Evolutionary conservation across 306 rosid genomes (phyloP), one percentile per base, ranked within the genome.

Genomic region (Lathyrus oleraceus): DNA sequence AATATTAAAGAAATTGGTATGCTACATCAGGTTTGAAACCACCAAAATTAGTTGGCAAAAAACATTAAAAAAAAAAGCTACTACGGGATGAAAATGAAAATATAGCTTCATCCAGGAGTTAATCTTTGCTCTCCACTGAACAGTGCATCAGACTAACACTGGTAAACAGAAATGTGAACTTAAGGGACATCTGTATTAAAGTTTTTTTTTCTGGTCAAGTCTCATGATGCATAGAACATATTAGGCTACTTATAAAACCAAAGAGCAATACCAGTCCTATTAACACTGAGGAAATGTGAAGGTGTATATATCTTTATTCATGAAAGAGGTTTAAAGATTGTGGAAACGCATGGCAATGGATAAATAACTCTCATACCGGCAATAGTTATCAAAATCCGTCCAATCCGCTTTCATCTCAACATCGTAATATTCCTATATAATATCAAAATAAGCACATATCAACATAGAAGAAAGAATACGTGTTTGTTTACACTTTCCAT

Each of bases 341-440:
- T 8, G 36, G 58, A 77, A 49, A 49, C 1, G 2, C 13, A 16
- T 17, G 10, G 20, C 67, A 67, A 68, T 45, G 42, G 65, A 45
- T 62, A 57, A 62, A 70, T 23, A 72, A 62, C 27, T 53, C 27
- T 44, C 65, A 40, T 83, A 93, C 98, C 86, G 62, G 88, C 90
- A 93, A 84, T 90, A 88, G 70, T 85, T 81, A 72, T 85, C 82
- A 66, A 75, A 90, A 70, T 81, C 96, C 59, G 69, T 54, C 96
- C 96, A 90, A 73, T 84, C 85, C 23, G 87, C 89, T 76, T 73
- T 77, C 79, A 28, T 80, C 81, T 93, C 98, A 43, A 87, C 72
- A 79, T 80, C 81, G 53, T 67, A 70, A 59, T 85, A 87, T 10
- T 68, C 90, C 98, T 90, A 69, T 20, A 62, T 16, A 71, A 72